A percentile compares a stretch with the other conserved stretches of the same genome.
Evolutionary conservation across 2,329 filamentous ascomycete species (phyloP).

Genomic region (Phaeomoniella chlamydospora): DNA sequence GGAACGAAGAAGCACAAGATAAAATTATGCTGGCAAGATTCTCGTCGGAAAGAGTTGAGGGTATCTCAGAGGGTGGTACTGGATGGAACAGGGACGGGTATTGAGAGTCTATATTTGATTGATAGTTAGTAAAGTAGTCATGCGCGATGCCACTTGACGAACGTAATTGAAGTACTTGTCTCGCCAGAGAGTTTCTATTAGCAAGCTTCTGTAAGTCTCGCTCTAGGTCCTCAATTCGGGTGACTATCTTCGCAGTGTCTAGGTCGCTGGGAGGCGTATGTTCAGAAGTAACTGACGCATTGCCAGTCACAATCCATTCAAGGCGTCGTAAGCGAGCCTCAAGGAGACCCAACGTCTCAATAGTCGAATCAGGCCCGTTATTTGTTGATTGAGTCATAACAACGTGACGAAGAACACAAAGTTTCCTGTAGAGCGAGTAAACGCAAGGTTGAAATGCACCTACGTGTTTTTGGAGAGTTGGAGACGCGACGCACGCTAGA

Average conservation of each 20-base stretch:
- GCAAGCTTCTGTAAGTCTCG: constrained; percentile 21
- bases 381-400: too few relatives aligned
- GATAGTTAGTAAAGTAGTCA: constrained; percentile 14
- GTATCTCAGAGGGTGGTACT: constrained; percentile 3
- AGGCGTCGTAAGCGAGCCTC: constrained; percentile 27
- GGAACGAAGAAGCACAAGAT: constrained; percentile 29
- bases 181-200: constrained; percentile 20
- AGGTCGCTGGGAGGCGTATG: constrained; percentile 18
- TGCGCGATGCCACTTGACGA: too few relatives aligned
- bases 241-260: constrained; percentile 21
- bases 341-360: constrained; percentile 17
- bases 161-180: constrained; percentile 23
- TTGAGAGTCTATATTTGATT: constrained; percentile 12
- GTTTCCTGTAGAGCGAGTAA: too few relatives aligned
- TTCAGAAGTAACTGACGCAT: constrained; percentile 24
- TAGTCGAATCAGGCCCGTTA: not conserved
- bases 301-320: constrained; percentile 28
- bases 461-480: too few relatives aligned
- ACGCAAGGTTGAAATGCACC: too few relatives aligned
- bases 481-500: too few relatives aligned
- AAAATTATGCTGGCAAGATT: constrained; percentile 22
- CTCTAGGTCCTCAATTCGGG: constrained; percentile 23
- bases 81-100: not conserved
- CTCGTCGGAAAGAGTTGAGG: constrained; percentile 19
- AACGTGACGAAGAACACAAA: too few relatives aligned